phyloP scores from a whole-genome alignment of 106 monocot species.

The Posidonia australis region DNA sequence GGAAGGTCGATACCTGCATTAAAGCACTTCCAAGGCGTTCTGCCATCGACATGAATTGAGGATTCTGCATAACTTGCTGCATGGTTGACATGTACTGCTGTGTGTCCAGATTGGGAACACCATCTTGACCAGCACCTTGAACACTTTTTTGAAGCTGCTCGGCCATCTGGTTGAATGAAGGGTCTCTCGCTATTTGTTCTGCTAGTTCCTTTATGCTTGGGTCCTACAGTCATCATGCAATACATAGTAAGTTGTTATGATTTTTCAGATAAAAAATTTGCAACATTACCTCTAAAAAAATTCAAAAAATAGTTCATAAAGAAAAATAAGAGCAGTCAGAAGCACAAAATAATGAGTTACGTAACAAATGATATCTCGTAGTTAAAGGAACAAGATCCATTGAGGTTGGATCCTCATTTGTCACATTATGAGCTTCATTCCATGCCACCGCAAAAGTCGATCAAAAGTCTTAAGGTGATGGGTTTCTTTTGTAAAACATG shows the following conservation, averaged over 20 bases:
- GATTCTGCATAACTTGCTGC: constrained; percentile 91
- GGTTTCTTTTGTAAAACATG: too few relatives aligned
- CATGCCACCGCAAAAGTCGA: too few relatives aligned
- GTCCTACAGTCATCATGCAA: constrained; percentile 37
- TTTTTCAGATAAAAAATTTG: not conserved
- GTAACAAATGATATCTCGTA: not conserved
- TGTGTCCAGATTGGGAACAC: constrained; percentile 48
- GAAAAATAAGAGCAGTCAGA: too few relatives aligned
- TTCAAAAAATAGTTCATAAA: not conserved
- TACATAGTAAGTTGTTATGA: not conserved
- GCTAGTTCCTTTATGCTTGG: constrained; percentile 81
- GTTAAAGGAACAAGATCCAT: not conserved
- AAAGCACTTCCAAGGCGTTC: constrained; percentile 78
- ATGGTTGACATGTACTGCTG: constrained; percentile 71
- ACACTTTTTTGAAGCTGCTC: constrained; percentile 83
- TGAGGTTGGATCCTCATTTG: too few relatives aligned
- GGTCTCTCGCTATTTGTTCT: constrained; percentile 79
- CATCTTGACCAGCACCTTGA: constrained; percentile 32
- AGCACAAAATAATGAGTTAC: not conserved
- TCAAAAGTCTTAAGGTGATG: too few relatives aligned
- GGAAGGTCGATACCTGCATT: constrained; percentile 57
- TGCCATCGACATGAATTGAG: constrained; percentile 87
- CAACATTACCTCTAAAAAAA: not conserved
- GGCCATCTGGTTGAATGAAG: constrained; percentile 80
- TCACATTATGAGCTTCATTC: too few relatives aligned